Base-by-base conservation (phyloP, 2,329 filamentous ascomycete species). In the Madurella mycetomatis region DNA sequence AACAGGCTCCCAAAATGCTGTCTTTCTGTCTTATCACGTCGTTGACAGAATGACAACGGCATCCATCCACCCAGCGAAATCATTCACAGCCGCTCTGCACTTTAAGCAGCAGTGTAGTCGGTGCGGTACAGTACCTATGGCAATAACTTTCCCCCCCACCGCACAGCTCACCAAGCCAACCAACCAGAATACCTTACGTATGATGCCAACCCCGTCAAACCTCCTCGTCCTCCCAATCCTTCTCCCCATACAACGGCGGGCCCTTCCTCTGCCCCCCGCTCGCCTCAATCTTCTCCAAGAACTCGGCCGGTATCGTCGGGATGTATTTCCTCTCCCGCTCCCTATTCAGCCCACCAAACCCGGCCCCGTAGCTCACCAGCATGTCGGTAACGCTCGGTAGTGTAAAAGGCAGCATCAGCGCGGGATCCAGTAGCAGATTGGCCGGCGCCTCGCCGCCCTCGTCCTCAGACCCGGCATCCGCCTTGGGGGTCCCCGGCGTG, bases 311-410 rank as follows among this genome's bases (percentile, higher is more conserved):
- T 50, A 99, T 89, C 0, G 90, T 95, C 2, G 94, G 94, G 44
- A 96, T 95, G 69, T 99, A 99, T 73, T 96, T 96, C 61, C 90
- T 81, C 70, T 95, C 94, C 53, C 91, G 81, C 72, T 97, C 94
- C 58, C 88, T 82, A 73, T 99, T 96, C 45, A 94, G 76, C 0
- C 94, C 94, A 5, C 94, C 94, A 66, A 97, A 94, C 0, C 94
- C 94, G 12, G 94, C 92, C 0, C 94, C 94, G 66, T 95, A 99
- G 61, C 86, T 92, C 46, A 99, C 84, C 46, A 97, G 80, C 94
- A 99, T 99, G 70, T 99, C 94, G 25, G 92, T 97, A 54, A 90
- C 94, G 1, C 92, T 96, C 1, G 94, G 94, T 30, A 99, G 77
- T n/a, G 88, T 87, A 69, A 99, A 99, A 0, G 94, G 94, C 25